A percentile compares a stretch with the other conserved stretches of the same genome.
These are phyloP conservation scores for Coniochaeta hoffmannii DNA, from an alignment of 2,329 filamentous ascomycete species.

Conservation along the genomic window DNA sequence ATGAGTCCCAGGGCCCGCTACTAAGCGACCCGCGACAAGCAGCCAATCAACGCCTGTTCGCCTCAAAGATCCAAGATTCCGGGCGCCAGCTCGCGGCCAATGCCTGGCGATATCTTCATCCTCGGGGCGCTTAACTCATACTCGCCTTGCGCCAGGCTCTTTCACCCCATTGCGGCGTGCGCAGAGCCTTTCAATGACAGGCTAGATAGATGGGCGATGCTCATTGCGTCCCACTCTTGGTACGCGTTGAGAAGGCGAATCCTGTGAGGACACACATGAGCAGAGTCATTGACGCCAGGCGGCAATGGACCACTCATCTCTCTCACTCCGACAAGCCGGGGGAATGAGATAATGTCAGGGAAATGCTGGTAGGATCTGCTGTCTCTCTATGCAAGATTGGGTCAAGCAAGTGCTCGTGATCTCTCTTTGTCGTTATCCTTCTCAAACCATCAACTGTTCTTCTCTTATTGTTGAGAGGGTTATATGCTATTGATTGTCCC, in stretches of 20 bases:
- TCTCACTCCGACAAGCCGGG: not conserved
- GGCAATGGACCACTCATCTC: slow-evolving; percentile 5
- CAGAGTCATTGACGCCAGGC: not conserved
- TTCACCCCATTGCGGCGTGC: not conserved
- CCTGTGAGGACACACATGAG: not conserved
- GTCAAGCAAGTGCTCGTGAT: not conserved
- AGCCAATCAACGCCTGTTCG: slow-evolving; percentile 13
- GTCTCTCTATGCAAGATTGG: not conserved
- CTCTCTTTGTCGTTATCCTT: not conserved
- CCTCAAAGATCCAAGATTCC: slow-evolving; percentile 4
- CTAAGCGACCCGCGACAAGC: slow-evolving; percentile 11
- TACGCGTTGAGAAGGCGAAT: slow-evolving; percentile 4
- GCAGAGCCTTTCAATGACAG: slow-evolving; percentile 3
- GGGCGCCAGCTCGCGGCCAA: slow-evolving; percentile 18
- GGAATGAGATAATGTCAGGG: slow-evolving; percentile 6
- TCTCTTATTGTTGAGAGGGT: not conserved
- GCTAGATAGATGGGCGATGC: slow-evolving; percentile 3
- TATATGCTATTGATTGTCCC: not conserved
- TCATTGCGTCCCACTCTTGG: slow-evolving; percentile 12
- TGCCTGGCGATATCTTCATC: slow-evolving; percentile 10
- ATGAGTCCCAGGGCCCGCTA: not conserved
- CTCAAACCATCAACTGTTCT: not conserved
- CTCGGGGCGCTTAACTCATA: slow-evolving; percentile 32
- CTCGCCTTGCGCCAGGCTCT: slow-evolving; percentile 16
- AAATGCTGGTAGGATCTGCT: slow-evolving; percentile 5